These are phyloP conservation scores for Mycena sp. DNA, from an alignment of 1,284 basidiomycete genomes.

Conservation along the genomic window DNA sequence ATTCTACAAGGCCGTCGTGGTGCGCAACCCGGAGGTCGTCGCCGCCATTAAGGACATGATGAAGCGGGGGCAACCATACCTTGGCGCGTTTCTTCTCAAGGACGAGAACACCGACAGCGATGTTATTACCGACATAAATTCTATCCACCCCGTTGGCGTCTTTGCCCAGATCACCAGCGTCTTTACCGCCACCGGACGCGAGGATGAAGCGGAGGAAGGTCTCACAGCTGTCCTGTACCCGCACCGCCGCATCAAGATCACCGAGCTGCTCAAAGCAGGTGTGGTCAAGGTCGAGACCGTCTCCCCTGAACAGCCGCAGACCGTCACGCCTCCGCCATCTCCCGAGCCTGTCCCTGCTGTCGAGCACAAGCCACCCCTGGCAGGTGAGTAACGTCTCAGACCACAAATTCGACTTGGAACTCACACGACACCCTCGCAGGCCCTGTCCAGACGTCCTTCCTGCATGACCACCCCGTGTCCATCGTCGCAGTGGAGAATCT, in stretches of 20 bases:
- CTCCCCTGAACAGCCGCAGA: conserved; percentile 48
- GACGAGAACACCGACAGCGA: conserved; percentile 95
- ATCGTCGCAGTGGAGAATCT: conserved; percentile 93
- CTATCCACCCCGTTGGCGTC: conserved; percentile 94
- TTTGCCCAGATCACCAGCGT: conserved; percentile 98
- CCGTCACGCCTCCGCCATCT: conserved; percentile 59
- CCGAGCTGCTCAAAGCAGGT: conserved; percentile 83
- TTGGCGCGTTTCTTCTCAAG: conserved; percentile 97
- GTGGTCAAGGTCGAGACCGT: conserved; percentile 58
- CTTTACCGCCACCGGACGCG: conserved; percentile 77
- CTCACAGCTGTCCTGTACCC: conserved; percentile 97
- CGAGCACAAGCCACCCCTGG: conserved; percentile 31
- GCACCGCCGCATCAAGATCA: conserved; percentile 92
- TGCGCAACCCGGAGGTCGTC: conserved; percentile 91
- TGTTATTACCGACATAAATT: conserved; percentile 88
- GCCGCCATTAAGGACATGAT: conserved; percentile 97
- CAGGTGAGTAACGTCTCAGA: no score
- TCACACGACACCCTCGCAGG: conserved; percentile 45
- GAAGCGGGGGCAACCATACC: conserved; percentile 96
- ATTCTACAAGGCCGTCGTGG: conserved; percentile 97
- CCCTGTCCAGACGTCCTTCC: conserved; percentile 88
- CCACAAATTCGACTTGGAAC: no score
- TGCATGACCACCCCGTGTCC: conserved; percentile 90
- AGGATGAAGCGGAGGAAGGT: conserved; percentile 82
- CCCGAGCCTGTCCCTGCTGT: conserved; percentile 25